A percentile compares a stretch with the other conserved stretches of the same genome.
These are phyloP conservation scores for Brassica juncea DNA, from an alignment of 345 rosid species.

Conservation along the genomic window DNA sequence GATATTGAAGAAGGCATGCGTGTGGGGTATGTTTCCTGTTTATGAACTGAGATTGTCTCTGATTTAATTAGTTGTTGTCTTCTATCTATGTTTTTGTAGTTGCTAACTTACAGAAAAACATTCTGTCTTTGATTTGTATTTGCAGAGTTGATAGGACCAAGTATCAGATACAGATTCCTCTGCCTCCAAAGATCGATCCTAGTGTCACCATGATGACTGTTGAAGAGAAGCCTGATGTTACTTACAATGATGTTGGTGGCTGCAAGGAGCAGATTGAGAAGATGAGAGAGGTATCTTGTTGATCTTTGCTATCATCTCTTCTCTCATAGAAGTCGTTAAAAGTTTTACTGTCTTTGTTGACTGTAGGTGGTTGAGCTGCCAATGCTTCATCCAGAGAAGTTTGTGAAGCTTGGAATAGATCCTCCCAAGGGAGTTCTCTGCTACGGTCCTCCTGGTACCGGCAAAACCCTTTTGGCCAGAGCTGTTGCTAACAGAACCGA, in stretches of 20 bases:
- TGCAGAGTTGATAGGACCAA: conserved; percentile 95
- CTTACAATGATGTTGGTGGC: conserved; percentile 97
- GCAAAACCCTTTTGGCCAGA: conserved; percentile 91
- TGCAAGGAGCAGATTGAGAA: conserved; percentile 98
- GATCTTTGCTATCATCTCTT: not conserved
- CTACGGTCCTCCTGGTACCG: conserved; percentile 99
- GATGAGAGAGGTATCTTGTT: conserved; percentile 79
- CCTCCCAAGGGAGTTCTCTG: conserved; percentile 99
- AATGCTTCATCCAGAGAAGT: conserved; percentile 99
- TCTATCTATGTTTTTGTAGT: not conserved
- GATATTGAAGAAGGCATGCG: conserved; percentile 99
- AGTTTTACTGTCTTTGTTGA: not conserved
- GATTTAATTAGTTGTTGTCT: not conserved
- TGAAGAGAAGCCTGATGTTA: conserved; percentile 98
- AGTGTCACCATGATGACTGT: conserved; percentile 99
- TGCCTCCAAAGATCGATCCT: conserved; percentile 99
- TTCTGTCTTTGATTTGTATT: conserved; percentile 6
- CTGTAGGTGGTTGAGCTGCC: conserved; percentile 90
- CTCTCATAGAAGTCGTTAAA: not conserved
- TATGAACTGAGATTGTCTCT: not conserved
- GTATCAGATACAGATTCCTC: conserved; percentile 95
- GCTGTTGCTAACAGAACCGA: conserved; percentile 99
- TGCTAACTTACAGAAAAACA: not conserved
- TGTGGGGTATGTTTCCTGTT: conserved; percentile 63
- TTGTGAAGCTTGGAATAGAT: conserved; percentile 97